Conservation (phyloP, 768 basidiomycete species). For the Cystofilobasidium capitatum region DNA sequence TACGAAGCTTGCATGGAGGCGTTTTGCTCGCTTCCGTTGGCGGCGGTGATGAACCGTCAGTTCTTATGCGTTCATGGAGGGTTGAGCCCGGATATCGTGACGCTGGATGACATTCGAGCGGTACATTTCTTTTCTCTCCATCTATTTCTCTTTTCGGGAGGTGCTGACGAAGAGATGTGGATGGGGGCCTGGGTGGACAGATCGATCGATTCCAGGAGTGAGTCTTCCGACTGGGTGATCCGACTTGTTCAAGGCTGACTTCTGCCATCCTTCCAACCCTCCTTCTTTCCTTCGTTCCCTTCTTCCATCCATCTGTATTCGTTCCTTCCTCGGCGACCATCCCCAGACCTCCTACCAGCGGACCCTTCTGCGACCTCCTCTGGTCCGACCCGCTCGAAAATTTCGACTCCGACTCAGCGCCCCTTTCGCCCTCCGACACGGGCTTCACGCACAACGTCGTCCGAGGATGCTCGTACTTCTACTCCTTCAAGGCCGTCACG, state of each 20-base stretch:
- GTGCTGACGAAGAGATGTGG: too few species aligned
- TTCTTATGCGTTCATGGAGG: slow-evolving; percentile 98
- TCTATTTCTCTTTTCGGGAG: not conserved
- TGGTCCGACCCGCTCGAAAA: slow-evolving; percentile 99
- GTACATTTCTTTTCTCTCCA: slow-evolving; percentile 45
- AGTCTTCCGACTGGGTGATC: too few species aligned
- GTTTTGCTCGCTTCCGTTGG: slow-evolving; percentile 88
- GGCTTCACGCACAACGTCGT: slow-evolving; percentile 93
- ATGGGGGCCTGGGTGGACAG: too few species aligned
- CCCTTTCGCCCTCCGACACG: slow-evolving; percentile 44
- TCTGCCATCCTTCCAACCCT: too few species aligned
- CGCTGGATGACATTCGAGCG: slow-evolving; percentile 82
- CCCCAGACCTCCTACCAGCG: slow-evolving; percentile 69
- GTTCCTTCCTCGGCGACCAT: not conserved
- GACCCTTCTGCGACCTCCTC: slow-evolving; percentile 95
- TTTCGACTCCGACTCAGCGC: slow-evolving; percentile 84
- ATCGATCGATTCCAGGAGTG: slow-evolving; percentile 17
- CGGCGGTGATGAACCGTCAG: slow-evolving; percentile 98
- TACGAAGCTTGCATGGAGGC: slow-evolving; percentile 98
- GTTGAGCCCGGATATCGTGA: slow-evolving; percentile 85
- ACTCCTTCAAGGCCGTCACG: slow-evolving; percentile 92
- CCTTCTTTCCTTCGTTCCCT: not conserved
- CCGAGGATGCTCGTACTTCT: slow-evolving; percentile 94
- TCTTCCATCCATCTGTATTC: not conserved
- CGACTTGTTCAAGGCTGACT: too few species aligned